These are phyloP conservation scores for Boletus sp. DNA, from an alignment of 768 basidiomycete genomes.

Conservation along the genomic window DNA sequence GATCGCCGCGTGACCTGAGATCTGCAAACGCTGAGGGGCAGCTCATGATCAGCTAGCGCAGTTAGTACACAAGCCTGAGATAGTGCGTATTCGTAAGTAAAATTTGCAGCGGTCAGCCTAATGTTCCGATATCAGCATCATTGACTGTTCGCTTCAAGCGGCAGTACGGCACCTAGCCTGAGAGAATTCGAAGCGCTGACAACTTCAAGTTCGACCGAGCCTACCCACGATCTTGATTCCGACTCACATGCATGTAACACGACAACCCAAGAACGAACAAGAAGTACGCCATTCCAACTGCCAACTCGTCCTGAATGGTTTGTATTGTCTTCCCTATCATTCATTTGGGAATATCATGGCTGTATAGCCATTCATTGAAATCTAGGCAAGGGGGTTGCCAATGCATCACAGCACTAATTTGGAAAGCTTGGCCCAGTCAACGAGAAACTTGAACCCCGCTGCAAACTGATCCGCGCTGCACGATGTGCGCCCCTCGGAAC, in stretches of 20 bases:
- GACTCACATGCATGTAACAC: background rate
- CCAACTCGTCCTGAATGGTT: background rate
- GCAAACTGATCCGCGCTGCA: slow-evolving; percentile 9
- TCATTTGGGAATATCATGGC: slow-evolving; percentile 6
- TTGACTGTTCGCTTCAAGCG: background rate
- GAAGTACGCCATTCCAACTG: background rate
- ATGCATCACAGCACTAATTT: slow-evolving; percentile 4
- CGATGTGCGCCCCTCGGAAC: background rate
- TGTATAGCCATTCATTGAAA: background rate
- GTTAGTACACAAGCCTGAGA: background rate
- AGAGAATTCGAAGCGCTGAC: slow-evolving; percentile 3
- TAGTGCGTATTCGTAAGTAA: background rate
- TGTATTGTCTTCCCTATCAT: background rate
- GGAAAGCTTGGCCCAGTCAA: slow-evolving; percentile 8
- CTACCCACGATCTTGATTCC: background rate
- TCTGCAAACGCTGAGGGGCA: slow-evolving; percentile 8
- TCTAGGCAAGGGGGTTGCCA: slow-evolving; percentile 9
- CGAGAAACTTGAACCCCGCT: slow-evolving; percentile 5
- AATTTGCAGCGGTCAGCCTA: background rate
- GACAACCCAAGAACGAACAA: background rate
- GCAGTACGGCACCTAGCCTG: background rate
- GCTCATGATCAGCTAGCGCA: slow-evolving; percentile 1
- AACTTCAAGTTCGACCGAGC: background rate
- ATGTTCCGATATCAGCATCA: background rate
- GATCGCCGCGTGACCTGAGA: slow-evolving; percentile 2